Base-by-base conservation (phyloP, 2,329 filamentous ascomycete genomes). In the Ophiostoma perfectum region DNA sequence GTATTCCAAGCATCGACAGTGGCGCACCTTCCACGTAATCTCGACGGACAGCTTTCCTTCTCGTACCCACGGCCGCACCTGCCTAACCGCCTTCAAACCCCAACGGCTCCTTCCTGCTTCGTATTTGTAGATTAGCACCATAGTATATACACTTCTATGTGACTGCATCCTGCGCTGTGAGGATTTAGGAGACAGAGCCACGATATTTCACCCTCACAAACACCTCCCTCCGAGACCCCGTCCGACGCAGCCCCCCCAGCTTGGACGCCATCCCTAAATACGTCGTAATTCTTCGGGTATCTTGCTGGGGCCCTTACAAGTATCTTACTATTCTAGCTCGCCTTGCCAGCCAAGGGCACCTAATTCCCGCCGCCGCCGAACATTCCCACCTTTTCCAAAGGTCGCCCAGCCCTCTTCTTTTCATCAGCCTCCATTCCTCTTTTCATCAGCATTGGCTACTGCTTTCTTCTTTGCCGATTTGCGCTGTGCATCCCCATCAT, bases 351-450 rank as follows among this genome's bases (percentile, higher is more conserved):
- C 49, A 45, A 65, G 62, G 42, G 14, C 67, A 65, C 27, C 67
- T 55, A 67, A 66, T 67, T 66, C 67, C 69, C 69, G 69, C 67
- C 47, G 69, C 49, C 67, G 67, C 69, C 69, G 69, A 70, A 44
- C 64, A 66, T 67, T 70, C 64, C 67, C 67, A 65, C 44, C 65
- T 63, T 62, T 66, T 52, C 49, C 67, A 69, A 45, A 65, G 66
- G 67, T 67, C 45, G 60, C 63, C 64, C 66, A 63, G 41, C 63
- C 63, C 52, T 65, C 47, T 45, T n/a, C 45, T 39, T 69, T 65
- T 58, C 39, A 18, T 49, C 58, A 38, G 49, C 58, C 18, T 52
- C 36, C 16, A 39, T 44, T 42, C 27, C 27, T 64, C 18, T 55
- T 67, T 39, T 63, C 60, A 63, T n/a, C 39, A 12, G 7, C 60